phyloP scores from a whole-genome alignment of 371 early-diverging fungal species.

The Mucor mucedo region DNA sequence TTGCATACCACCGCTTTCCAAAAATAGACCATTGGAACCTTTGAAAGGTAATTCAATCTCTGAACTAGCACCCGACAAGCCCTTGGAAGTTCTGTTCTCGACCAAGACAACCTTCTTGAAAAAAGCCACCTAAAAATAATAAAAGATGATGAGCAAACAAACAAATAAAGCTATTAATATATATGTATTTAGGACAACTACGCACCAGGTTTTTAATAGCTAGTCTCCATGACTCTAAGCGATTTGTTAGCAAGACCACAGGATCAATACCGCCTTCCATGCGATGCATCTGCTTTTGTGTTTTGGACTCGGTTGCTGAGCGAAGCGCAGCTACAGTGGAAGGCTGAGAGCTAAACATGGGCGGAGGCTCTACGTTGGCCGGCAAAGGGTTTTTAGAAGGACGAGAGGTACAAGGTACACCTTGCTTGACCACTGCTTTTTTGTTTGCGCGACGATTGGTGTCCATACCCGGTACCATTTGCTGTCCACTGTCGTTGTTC shows the following conservation, averaged over 20 bases:
- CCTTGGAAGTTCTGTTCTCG: slow-evolving; percentile 35
- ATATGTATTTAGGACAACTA: no score
- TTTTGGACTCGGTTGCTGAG: slow-evolving; percentile 20
- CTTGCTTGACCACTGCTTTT: slow-evolving; percentile 17
- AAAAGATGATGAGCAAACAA: not conserved
- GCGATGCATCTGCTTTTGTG: slow-evolving; percentile 42
- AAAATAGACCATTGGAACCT: slow-evolving; percentile 39
- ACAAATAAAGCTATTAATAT: not conserved
- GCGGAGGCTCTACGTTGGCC: slow-evolving; percentile 33
- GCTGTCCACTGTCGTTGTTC: slow-evolving; percentile 3
- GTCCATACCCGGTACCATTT: slow-evolving; percentile 13
- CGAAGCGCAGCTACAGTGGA: slow-evolving; percentile 16
- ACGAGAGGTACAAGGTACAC: slow-evolving; percentile 30
- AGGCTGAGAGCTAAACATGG: slow-evolving; percentile 41
- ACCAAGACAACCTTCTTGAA: slow-evolving; percentile 40
- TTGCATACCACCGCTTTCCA: slow-evolving; percentile 50
- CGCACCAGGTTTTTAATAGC: slow-evolving; percentile 45
- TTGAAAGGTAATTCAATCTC: slow-evolving; percentile 36
- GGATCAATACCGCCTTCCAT: slow-evolving; percentile 54
- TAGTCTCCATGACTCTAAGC: slow-evolving; percentile 44
- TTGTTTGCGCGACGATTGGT: slow-evolving; percentile 6
- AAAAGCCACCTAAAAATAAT: slow-evolving; percentile 28
- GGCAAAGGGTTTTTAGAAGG: slow-evolving; percentile 26
- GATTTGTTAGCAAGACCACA: slow-evolving; percentile 27
- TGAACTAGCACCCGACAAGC: slow-evolving; percentile 30